Base-by-base conservation (phyloP, 176 grass and related monocot genomes). In the Themeda triandra region DNA sequence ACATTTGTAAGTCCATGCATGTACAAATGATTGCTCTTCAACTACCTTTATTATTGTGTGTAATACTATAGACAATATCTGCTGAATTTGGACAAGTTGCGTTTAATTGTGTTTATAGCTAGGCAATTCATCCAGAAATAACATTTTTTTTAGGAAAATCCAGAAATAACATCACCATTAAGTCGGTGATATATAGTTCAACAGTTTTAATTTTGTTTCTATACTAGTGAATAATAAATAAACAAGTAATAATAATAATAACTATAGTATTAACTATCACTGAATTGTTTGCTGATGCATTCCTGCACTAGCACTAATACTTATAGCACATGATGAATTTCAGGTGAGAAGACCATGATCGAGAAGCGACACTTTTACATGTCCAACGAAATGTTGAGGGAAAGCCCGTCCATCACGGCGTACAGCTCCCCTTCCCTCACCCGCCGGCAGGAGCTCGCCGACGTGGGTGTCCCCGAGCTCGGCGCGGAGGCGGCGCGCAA, bases 281-380 rank as follows among this genome's bases (percentile, higher is more conserved):
- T n/a, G n/a, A n/a, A n/a, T n/a, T n/a, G n/a, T n/a, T n/a, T n/a
- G n/a, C n/a, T n/a, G n/a, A n/a, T 59, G 54, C 8, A 24, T 6
- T 59, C 41, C 33, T 35, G 42, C 42, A 13, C 0, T 46, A 48
- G 45, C 14, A 48, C 5, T 48, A 18, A 68, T 9, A 24, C 0
- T n/a, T n/a, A n/a, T n/a, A 53, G 5, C 12, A 69, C 21, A 69
- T 5, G 33, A 14, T 8, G 3, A 37, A 28, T 29, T 41, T 18
- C 49, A 92, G 91, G 91, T 23, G 91, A 90, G 44, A 92, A 90
- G 81, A 90, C 91, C 29, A 85, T 83, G 84, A 87, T 87, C 19
- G 69, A 68, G 60, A 93, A 91, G 68, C 42, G 92, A 0, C 87
- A 93, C 44, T 58, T 93, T 69, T 76, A 84, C 73, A 53, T 93